Base-by-base conservation (phyloP, 1,284 basidiomycete genomes). In the Anthracocystis panici-leucophaei region DNA sequence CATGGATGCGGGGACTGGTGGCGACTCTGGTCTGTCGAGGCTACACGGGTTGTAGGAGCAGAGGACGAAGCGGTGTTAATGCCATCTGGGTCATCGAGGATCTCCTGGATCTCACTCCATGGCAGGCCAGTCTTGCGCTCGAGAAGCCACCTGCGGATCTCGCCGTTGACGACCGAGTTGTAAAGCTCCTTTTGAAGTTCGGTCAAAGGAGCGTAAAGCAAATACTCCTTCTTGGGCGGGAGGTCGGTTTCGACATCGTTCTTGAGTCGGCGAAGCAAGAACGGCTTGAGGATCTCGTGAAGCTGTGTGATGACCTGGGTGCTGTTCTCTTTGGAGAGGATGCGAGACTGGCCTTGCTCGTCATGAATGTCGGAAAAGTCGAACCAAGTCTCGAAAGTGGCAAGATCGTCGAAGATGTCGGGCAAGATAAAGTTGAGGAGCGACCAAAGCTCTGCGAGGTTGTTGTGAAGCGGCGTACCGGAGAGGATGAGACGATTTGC, bases 391-490 rank as follows among this genome's bases (percentile, higher is more conserved):
- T 96, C 93, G 87, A 97, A 97, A 0, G 92, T 90, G 64, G 93
- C 91, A 25, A 96, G 87, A 79, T 97, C 93, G 68, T 92, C 90
- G 85, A 99, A 99, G 65, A 98, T 91, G 79, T 85, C 81, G 21
- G 82, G 80, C 21, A 82, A 40, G 45, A 84, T 82, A 40, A 97
- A 99, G 84, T 97, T 97, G 46, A 99, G 90, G 8, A 98, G 88
- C 1, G 93, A 92, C 95, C 95, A 98, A 3, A 99, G 88, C 85
- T 99, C 95, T 11, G 91, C 89, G 3, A 99, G 88, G 82, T 97
- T 97, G 86, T 99, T 98, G 92, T 94, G 95, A 35, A 98, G 86
- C 2, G 94, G 95, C 9, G 95, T 97, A 23, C 95, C 95, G 0
- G 95, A 97, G 59, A 98, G 86, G 59, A 98, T 92, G 89, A 97